Evolutionary conservation across 768 basidiomycete species (phyloP).

Genomic region (Tephrocybe rancida): DNA sequence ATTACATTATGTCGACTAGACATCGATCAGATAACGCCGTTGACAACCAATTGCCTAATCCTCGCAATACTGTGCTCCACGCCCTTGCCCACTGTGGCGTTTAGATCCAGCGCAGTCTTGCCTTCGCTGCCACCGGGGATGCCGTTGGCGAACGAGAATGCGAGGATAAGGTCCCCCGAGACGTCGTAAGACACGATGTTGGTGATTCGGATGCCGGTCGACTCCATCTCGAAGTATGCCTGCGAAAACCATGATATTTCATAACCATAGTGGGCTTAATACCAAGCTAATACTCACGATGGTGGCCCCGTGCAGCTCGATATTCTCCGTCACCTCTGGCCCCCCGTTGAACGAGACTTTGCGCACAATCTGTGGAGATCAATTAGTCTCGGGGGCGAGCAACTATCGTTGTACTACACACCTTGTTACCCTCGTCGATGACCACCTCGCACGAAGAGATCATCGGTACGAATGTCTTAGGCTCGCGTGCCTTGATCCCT

Average conservation of each 20-base stretch:
- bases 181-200: conserved; percentile 27
- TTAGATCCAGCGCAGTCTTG: conserved; percentile 17
- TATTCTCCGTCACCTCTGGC: conserved; percentile 19
- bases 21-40: conserved; percentile 12
- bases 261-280: too few relatives aligned
- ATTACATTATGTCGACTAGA: conserved; percentile 11
- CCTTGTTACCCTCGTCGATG: conserved; percentile 23
- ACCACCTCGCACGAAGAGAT: conserved; percentile 22
- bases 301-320: conserved; percentile 22
- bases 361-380: conserved; percentile 15
- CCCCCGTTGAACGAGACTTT: conserved; percentile 17
- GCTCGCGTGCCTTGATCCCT: conserved; percentile 27
- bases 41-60: conserved; percentile 22
- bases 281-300: conserved; percentile 19
- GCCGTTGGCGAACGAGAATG: conserved; percentile 29
- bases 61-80: conserved; percentile 27
- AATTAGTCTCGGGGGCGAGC: neutral
- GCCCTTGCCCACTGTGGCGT: conserved; percentile 18
- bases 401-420: neutral
- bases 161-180: conserved; percentile 23
- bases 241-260: conserved; percentile 5
- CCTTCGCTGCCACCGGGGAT: conserved; percentile 19
- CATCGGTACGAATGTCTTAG: conserved; percentile 22
- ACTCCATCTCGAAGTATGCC: conserved; percentile 26
- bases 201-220: conserved; percentile 21